A percentile compares a stretch with the other conserved stretches of the same genome.
Evolutionary conservation across 805 yeast genomes (phyloP).

Genomic region (Metschnikowia shivogae): DNA sequence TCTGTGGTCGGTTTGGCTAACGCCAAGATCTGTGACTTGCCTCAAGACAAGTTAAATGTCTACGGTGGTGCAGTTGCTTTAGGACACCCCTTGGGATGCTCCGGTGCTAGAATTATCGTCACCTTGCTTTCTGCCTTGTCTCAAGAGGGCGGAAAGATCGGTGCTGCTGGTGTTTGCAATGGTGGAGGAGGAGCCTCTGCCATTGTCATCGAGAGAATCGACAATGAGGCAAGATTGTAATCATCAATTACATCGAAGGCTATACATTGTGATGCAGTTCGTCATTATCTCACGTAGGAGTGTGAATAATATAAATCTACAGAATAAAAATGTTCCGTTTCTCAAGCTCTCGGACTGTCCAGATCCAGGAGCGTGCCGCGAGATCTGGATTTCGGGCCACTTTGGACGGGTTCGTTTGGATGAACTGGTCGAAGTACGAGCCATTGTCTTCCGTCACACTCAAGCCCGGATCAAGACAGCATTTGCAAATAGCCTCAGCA

Average conservation of each 20-base stretch:
- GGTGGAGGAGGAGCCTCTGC: slow-evolving; percentile 99
- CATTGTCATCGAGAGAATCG: slow-evolving; percentile 71
- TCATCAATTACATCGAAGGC: not conserved
- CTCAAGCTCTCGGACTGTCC: slow-evolving; percentile 63
- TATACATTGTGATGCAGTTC: not conserved
- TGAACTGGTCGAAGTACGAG: slow-evolving; percentile 52
- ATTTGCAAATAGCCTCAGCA: slow-evolving; percentile 56
- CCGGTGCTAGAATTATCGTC: slow-evolving; percentile 92
- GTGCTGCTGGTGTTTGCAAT: slow-evolving; percentile 95
- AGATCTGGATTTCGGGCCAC: slow-evolving; percentile 54
- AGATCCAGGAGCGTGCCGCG: slow-evolving; percentile 71
- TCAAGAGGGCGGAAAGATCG: slow-evolving; percentile 79
- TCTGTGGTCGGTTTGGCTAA: slow-evolving; percentile 94
- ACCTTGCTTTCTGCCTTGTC: slow-evolving; percentile 75
- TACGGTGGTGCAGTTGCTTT: slow-evolving; percentile 96
- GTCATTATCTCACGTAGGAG: too few species aligned
- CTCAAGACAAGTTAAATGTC: slow-evolving; percentile 68
- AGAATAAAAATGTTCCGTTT: slow-evolving; percentile 38
- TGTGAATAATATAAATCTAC: not conserved
- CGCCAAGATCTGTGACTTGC: slow-evolving; percentile 62
- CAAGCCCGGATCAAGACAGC: slow-evolving; percentile 53
- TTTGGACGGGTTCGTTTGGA: slow-evolving; percentile 48
- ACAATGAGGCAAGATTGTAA: slow-evolving; percentile 35
- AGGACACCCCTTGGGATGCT: slow-evolving; percentile 93
- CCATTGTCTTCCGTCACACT: slow-evolving; percentile 60